A percentile compares a stretch with the other conserved stretches of the same genome.
phyloP scores from a whole-genome alignment of 2,329 filamentous ascomycete species.

The Fusarium dlaminii region DNA sequence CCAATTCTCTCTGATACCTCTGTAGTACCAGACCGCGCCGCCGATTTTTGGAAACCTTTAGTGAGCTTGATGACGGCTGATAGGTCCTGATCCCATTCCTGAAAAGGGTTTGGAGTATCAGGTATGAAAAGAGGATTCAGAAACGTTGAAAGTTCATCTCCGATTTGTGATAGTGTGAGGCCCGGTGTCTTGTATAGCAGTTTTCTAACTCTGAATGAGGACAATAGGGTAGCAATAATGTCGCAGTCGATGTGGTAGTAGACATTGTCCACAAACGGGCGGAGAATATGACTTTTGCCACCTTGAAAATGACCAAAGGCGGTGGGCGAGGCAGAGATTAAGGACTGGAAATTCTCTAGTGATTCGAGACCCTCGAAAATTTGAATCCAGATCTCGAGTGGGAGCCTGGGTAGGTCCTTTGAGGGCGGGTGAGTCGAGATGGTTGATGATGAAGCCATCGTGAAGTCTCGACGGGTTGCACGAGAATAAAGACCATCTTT shows the following conservation, averaged over 20 bases:
- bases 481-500: too few species aligned
- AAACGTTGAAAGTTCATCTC: not conserved
- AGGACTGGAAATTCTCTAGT: not conserved
- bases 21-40: not conserved
- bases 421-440: not conserved
- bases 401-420: not conserved
- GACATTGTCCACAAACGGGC: not conserved
- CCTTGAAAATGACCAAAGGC: not conserved
- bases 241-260: too few species aligned
- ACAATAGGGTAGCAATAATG: not conserved
- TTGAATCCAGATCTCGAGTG: not conserved
- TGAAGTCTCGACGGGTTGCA: not conserved
- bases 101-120: not conserved
- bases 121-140: not conserved
- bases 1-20: not conserved
- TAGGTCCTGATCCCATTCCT: not conserved
- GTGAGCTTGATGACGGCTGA: not conserved
- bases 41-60: not conserved
- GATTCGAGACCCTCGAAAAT: not conserved
- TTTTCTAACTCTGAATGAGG: not conserved
- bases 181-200: not conserved
- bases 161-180: not conserved
- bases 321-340: not conserved
- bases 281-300: not conserved
- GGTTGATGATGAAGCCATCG: not conserved